Conservation (phyloP, 805 yeast genomes). For the Candida anglica region DNA sequence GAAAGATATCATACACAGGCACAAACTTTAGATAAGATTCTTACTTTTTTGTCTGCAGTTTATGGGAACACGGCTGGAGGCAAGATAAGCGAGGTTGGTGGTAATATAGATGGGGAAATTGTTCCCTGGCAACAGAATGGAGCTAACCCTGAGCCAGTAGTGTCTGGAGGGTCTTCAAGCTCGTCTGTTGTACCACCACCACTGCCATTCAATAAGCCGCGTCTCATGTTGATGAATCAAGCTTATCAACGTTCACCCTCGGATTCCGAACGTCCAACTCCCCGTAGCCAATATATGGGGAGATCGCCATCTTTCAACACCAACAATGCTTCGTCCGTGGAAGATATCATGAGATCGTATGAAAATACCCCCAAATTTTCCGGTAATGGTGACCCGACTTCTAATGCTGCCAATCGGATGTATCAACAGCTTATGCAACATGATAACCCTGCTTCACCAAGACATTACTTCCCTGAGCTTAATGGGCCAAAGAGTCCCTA, state of each 20-base stretch:
- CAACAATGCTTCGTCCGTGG: constrained; percentile 10
- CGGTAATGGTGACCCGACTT: constrained; percentile 2
- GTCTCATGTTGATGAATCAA: constrained; percentile 39
- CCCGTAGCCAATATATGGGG: too few relatives aligned
- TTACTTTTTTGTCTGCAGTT: constrained; percentile 81
- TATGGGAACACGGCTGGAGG: constrained; percentile 58
- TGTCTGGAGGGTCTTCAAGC: too few relatives aligned
- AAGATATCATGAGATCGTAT: constrained; percentile 26
- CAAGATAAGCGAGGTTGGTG: constrained; percentile 37
- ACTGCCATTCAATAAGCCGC: constrained; percentile 25
- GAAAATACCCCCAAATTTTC: constrained; percentile 13
- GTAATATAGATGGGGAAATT: not conserved
- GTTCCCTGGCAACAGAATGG: constrained; percentile 1
- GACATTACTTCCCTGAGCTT: constrained; percentile 31
- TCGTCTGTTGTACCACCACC: constrained; percentile 8
- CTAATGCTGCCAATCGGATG: constrained; percentile 19
- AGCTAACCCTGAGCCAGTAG: constrained; percentile 1
- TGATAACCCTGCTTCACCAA: constrained; percentile 27
- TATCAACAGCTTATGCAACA: constrained; percentile 26
- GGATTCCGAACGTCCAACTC: not conserved
- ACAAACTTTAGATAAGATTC: constrained; percentile 80
- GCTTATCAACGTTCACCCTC: constrained; percentile 18
- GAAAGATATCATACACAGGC: constrained; percentile 85
- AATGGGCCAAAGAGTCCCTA: constrained; percentile 8
- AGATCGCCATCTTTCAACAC: not conserved